Conservation (phyloP, 345 rosid species). For the Arabis alpina region DNA sequence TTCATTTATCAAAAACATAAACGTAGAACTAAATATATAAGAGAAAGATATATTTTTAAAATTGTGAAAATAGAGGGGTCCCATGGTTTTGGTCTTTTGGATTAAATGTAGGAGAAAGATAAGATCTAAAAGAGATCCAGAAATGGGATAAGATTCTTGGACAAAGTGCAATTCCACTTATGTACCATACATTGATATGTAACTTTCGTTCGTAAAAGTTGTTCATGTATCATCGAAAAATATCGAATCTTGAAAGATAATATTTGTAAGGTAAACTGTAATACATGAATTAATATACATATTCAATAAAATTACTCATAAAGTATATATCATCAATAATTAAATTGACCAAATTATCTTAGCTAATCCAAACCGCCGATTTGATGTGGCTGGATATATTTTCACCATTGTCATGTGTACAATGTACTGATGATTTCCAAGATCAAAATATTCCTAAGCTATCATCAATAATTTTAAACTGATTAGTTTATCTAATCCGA, state of each 20-base stretch:
- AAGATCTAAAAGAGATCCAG: slow-evolving; percentile 22
- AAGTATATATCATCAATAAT: neutral
- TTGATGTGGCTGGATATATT: slow-evolving; percentile 17
- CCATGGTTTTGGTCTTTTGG: slow-evolving; percentile 14
- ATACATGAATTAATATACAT: neutral
- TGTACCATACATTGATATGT: slow-evolving; percentile 15
- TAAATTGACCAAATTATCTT: neutral
- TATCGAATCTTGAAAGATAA: neutral
- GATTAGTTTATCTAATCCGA: slow-evolving; percentile 10
- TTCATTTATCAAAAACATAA: neutral
- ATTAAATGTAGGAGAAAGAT: slow-evolving; percentile 30
- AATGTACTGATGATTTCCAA: neutral
- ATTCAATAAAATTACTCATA: neutral
- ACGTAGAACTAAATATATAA: neutral
- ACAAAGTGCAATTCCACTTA: slow-evolving; percentile 39
- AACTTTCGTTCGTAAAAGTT: slow-evolving; percentile 11
- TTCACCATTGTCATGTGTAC: neutral
- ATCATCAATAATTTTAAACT: neutral
- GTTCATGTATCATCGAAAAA: neutral
- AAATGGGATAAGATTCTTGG: slow-evolving; percentile 43
- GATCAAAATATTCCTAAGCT: slow-evolving; percentile 5
- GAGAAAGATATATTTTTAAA: neutral
- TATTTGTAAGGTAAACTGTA: neutral
- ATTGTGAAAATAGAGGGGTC: slow-evolving; percentile 24
- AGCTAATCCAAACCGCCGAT: neutral